Evolutionary conservation across 345 rosid genomes (phyloP).

Genomic region (Acer yangbiense): DNA sequence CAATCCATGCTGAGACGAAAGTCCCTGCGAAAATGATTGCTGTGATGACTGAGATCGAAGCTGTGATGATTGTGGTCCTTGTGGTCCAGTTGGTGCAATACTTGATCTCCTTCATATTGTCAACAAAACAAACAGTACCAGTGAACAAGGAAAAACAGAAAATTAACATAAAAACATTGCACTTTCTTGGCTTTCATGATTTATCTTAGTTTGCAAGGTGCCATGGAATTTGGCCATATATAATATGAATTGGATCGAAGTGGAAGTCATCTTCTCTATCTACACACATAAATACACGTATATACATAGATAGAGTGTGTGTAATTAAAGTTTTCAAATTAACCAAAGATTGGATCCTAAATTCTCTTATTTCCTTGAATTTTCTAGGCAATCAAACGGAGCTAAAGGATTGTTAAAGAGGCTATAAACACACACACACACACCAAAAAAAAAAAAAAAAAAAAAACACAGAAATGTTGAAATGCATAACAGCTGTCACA

Average conservation of each 20-base stretch:
- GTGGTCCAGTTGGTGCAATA: constrained; percentile 41
- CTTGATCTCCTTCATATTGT: constrained; percentile 56
- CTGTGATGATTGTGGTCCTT: constrained; percentile 68
- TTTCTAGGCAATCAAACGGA: background rate
- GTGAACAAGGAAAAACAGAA: background rate
- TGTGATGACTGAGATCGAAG: constrained; percentile 67
- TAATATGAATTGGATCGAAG: no score
- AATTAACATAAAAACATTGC: background rate
- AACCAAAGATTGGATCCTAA: background rate
- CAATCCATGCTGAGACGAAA: constrained; percentile 76
- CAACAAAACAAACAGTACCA: constrained; percentile 1
- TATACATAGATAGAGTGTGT: no score
- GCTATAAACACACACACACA: background rate
- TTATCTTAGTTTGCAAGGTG: background rate
- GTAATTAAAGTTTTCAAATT: background rate
- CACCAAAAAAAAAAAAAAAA: background rate
- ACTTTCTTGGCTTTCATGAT: background rate
- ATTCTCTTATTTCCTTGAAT: background rate
- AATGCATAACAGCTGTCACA: background rate
- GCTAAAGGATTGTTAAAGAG: background rate
- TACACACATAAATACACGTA: no score
- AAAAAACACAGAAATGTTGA: background rate
- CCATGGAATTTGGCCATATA: background rate
- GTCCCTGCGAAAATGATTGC: constrained; percentile 87
- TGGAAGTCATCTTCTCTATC: no score